Percentiles rank a stretch among this genome's conserved stretches.
Evolutionary conservation across 805 yeast species (phyloP).

Genomic region (Cyberlindnera xishuangbannaensis): DNA sequence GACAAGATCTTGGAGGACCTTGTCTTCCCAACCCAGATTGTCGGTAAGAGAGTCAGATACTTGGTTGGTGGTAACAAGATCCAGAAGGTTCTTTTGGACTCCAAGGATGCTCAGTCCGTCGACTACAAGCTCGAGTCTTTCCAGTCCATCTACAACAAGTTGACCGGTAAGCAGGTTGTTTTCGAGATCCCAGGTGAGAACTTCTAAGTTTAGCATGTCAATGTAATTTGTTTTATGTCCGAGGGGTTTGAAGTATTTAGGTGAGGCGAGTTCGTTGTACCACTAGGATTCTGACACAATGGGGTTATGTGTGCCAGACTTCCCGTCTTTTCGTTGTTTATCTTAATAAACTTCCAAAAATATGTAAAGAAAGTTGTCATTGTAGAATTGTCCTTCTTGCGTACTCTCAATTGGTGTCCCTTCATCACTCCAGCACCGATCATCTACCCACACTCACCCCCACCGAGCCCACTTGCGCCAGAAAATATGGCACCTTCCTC

Average conservation of each 20-base stretch:
- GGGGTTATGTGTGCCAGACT: no score
- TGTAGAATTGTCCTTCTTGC: no score
- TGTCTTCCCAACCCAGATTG: slow-evolving; percentile 99
- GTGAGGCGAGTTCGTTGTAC: no score
- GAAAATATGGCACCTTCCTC: no score
- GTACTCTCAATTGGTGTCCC: neutral
- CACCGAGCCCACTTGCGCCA: no score
- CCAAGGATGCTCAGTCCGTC: slow-evolving; percentile 93
- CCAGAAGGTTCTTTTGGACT: slow-evolving; percentile 95
- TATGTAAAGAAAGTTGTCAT: no score
- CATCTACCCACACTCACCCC: no score
- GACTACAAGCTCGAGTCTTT: slow-evolving; percentile 99
- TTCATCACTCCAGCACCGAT: no score
- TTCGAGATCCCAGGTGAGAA: slow-evolving; percentile 79
- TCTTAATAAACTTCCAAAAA: no score
- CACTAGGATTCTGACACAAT: no score
- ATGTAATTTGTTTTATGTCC: slow-evolving; percentile 10
- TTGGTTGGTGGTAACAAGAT: slow-evolving; percentile 98
- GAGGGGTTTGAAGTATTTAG: neutral
- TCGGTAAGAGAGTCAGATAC: slow-evolving; percentile 99
- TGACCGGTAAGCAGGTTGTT: slow-evolving; percentile 99
- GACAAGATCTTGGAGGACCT: slow-evolving; percentile 98
- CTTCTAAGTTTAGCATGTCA: slow-evolving; percentile 29
- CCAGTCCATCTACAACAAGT: slow-evolving; percentile 97
- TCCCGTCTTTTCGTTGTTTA: no score